phyloP scores from a whole-genome alignment of 2,329 filamentous ascomycete species.

The Colletotrichum brevisporum region DNA sequence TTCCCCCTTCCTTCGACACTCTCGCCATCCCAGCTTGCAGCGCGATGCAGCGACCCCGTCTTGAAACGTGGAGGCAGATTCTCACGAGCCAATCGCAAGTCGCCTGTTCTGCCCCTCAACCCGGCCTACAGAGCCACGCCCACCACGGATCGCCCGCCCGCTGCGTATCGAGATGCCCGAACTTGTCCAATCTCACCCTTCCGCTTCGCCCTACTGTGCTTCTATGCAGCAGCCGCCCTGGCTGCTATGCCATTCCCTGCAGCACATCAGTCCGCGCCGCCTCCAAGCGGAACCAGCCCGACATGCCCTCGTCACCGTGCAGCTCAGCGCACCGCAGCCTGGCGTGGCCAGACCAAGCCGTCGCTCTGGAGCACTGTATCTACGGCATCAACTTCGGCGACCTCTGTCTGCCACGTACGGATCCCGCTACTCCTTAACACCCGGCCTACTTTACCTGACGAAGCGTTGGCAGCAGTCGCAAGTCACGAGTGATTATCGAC shows the following conservation, averaged over 20 bases:
- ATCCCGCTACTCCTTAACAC: neutral
- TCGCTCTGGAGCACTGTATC: neutral
- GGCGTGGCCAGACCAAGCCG: no score
- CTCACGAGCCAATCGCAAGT: slow-evolving; percentile 35
- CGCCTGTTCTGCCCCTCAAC: neutral
- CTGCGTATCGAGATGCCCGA: slow-evolving; percentile 27
- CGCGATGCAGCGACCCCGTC: slow-evolving; percentile 34
- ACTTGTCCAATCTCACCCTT: slow-evolving; percentile 21
- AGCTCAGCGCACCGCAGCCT: no score
- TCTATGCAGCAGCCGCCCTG: slow-evolving; percentile 26
- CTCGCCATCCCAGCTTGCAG: slow-evolving; percentile 37
- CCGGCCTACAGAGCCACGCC: neutral
- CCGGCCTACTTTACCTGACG: slow-evolving; percentile 1
- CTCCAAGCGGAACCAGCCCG: slow-evolving; percentile 15
- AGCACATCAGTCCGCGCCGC: slow-evolving; percentile 33
- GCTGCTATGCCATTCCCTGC: slow-evolving; percentile 29
- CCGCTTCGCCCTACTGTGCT: slow-evolving; percentile 14
- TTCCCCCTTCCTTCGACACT: slow-evolving; percentile 24
- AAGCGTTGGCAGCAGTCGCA: neutral
- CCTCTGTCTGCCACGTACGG: slow-evolving; percentile 2
- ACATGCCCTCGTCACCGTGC: neutral
- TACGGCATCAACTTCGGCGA: no score
- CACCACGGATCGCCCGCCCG: slow-evolving; percentile 21
- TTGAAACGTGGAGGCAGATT: slow-evolving; percentile 39
- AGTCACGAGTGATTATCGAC: no score